These are phyloP conservation scores for Kazachstania africana DNA, from an alignment of 805 yeast species.

Conservation along the genomic window DNA sequence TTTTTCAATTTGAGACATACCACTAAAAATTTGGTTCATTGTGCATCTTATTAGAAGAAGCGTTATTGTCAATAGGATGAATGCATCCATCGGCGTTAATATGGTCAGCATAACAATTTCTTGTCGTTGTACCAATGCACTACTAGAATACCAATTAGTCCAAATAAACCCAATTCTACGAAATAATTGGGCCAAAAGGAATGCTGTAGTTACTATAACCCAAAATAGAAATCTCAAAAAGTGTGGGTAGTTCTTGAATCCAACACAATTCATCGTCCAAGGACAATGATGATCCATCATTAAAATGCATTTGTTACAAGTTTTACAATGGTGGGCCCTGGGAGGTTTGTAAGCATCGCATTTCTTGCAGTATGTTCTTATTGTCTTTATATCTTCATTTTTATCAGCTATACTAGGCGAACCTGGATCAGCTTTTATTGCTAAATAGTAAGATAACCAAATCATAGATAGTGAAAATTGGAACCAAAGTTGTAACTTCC, in stretches of 20 bases:
- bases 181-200: conserved; percentile 33
- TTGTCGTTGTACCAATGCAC: conserved; percentile 34
- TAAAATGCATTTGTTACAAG: conserved; percentile 61
- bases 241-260: conserved; percentile 65
- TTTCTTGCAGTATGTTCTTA: conserved; percentile 52
- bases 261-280: conserved; percentile 89
- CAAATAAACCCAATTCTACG: conserved; percentile 35
- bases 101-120: conserved; percentile 47
- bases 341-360: conserved; percentile 70
- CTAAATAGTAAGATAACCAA: conserved; percentile 67
- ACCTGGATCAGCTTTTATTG: conserved; percentile 61
- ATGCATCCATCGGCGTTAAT: conserved; percentile 40
- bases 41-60: conserved; percentile 53
- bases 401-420: conserved; percentile 34
- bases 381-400: conserved; percentile 36
- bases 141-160: conserved; percentile 41
- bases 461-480: conserved; percentile 40
- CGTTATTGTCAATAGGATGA: conserved; percentile 51
- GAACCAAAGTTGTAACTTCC: conserved; percentile 33
- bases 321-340: conserved; percentile 76
- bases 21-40: conserved; percentile 40
- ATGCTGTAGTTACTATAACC: conserved; percentile 43
- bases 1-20: conserved; percentile 79
- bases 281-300: conserved; percentile 93
- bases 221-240: conserved; percentile 65